Evolutionary conservation across 257 asterid genomes (phyloP), one percentile per base, ranked within the genome.

Genomic region (Cynanchum wilfordii): DNA sequence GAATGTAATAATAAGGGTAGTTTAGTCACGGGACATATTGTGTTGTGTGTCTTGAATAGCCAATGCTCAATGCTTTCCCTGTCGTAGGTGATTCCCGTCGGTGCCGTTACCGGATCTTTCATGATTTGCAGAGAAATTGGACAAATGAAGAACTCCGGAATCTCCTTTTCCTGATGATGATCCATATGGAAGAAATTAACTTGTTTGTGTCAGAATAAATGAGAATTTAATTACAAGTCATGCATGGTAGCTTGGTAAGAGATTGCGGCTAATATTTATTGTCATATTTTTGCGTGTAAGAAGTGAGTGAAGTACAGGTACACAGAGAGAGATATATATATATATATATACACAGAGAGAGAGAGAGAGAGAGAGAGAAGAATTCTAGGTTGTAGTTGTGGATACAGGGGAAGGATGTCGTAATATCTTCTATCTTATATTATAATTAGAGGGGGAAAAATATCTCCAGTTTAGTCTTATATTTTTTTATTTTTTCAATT

Each of bases 1-100:
- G 84, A 38, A 62, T 5, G 38, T 42, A 42, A 42, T 58, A 84
- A 74, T 55, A 90, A 67, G 2, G 78, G 58, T 49, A 85, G 90
- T 33, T 86, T 90, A 10, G 90, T 90, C 45, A 86, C 91, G 25
- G 93, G 96, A 76, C 96, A 89, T 2, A 76, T 77, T 1, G 78
- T 68, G 80, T 79, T 81, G 55, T 71, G 76, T 44, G 44, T 68
- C 27, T 76, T 22, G 52, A 74, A 64, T 8, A 88, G 75, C 92
- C 94, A 88, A 1, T 72, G 69, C 29, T 90, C 90, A 51, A 90
- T 90, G 80, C 84, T 82, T 10, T 82, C 87, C 4, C 92, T 80
- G 58, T 90, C 96, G 71, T 90, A 90, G 17, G 96, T 85, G 50
- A 90, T 90, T 4, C 96, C 94, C 0, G 96, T 78, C 0, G 63